Evolutionary conservation across 257 asterid genomes (phyloP).

Genomic region (Przewalskia tangutica): DNA sequence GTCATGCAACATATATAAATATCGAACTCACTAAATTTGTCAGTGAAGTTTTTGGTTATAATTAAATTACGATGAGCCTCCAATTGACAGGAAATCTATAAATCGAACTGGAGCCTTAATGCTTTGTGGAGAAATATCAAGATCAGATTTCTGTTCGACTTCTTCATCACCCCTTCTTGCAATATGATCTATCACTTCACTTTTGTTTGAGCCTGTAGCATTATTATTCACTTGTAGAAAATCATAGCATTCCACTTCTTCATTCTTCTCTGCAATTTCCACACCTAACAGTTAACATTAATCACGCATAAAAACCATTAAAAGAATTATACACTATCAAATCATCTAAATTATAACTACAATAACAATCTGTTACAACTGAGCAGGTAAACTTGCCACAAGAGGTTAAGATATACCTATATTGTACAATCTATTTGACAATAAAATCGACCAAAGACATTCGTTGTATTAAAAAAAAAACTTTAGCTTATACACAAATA

Average conservation of each 20-base stretch:
- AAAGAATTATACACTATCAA: too few species aligned
- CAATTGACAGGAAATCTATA: slow-evolving; percentile 46
- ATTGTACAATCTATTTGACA: too few species aligned
- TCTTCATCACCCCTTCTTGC: slow-evolving; percentile 36
- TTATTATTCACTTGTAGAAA: slow-evolving; percentile 52
- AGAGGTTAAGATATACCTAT: too few species aligned
- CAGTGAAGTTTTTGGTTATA: neutral
- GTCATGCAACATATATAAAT: neutral
- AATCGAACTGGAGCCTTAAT: slow-evolving; percentile 12
- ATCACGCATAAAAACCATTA: too few species aligned
- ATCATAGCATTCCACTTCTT: slow-evolving; percentile 56
- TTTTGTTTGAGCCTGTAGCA: slow-evolving; percentile 39
- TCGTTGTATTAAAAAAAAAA: too few species aligned
- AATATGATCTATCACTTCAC: slow-evolving; percentile 55
- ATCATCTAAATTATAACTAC: too few species aligned
- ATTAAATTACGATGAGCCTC: slow-evolving; percentile 19
- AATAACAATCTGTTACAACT: too few species aligned
- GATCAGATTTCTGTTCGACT: slow-evolving; percentile 32
- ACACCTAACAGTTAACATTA: neutral
- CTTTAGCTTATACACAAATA: too few species aligned
- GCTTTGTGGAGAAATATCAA: neutral
- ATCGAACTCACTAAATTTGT: neutral
- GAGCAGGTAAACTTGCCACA: too few species aligned
- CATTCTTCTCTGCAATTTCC: slow-evolving; percentile 36
- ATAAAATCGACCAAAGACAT: too few species aligned